Conservation (phyloP, 2,329 filamentous ascomycete genomes). For the Phialophora verrucosa region DNA sequence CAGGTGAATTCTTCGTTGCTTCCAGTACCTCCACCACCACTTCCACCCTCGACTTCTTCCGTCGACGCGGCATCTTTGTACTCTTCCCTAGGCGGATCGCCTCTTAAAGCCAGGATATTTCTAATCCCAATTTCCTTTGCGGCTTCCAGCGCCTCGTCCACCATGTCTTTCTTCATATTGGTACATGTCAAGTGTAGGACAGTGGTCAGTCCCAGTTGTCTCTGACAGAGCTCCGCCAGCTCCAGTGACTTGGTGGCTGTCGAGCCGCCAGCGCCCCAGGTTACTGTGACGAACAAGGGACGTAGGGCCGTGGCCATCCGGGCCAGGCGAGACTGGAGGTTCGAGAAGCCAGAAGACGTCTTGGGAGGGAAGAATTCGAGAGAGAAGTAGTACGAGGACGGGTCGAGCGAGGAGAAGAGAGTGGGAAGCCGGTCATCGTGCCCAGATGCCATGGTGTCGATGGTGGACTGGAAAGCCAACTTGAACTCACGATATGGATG, state of each 20-base stretch:
- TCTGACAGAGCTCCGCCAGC: constrained; percentile 91
- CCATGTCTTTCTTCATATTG: constrained; percentile 86
- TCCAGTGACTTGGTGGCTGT: constrained; percentile 91
- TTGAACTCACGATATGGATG: not conserved
- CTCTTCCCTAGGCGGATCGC: constrained; percentile 89
- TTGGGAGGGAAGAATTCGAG: constrained; percentile 99
- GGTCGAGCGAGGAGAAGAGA: constrained; percentile 64
- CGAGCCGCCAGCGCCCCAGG: constrained; percentile 95
- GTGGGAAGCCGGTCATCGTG: constrained; percentile 39
- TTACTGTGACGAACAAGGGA: constrained; percentile 94
- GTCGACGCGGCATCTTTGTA: constrained; percentile 66
- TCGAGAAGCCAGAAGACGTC: constrained; percentile 92
- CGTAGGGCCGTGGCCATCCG: constrained; percentile 92
- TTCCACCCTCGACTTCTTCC: constrained; percentile 49
- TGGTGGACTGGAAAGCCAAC: not conserved
- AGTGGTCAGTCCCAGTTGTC: constrained; percentile 88
- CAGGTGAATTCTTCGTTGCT: constrained; percentile 77
- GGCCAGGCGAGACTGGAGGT: constrained; percentile 88
- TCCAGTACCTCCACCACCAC: constrained; percentile 49
- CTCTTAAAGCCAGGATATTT: constrained; percentile 90
- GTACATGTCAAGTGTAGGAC: constrained; percentile 97
- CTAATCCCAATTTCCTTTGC: constrained; percentile 88
- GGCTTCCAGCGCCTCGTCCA: constrained; percentile 88
- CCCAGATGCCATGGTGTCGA: constrained; percentile 25
- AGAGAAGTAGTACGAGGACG: constrained; percentile 85